These are phyloP conservation scores for Botryotinia convoluta DNA, from an alignment of 2,329 filamentous ascomycete species.

Conservation along the genomic window DNA sequence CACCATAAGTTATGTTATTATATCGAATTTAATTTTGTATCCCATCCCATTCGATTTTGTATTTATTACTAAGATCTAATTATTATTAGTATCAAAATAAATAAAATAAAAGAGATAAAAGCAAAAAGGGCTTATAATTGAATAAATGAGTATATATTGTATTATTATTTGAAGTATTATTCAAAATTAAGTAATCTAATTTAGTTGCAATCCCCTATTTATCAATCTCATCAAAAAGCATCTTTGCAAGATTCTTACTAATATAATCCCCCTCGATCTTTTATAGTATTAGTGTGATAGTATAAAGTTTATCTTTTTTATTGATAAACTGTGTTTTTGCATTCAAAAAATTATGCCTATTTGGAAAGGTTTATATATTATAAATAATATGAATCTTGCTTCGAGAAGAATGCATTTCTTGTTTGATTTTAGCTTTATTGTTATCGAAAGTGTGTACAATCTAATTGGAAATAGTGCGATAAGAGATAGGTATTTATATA, in stretches of 20 bases:
- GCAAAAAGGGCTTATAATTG: background rate
- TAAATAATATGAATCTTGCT: background rate
- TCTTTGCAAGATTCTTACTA: background rate
- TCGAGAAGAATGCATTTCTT: background rate
- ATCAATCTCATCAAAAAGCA: background rate
- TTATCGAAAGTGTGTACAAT: background rate
- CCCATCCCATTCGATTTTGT: no score
- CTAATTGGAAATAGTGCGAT: background rate
- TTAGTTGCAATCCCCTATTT: background rate
- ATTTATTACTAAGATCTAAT: no score
- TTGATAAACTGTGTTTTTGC: background rate
- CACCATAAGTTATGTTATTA: no score
- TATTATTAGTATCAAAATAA: no score
- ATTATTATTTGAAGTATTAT: background rate
- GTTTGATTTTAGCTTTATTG: background rate
- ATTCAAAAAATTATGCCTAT: background rate
- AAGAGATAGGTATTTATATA: background rate
- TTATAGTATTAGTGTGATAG: background rate
- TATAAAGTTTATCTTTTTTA: background rate
- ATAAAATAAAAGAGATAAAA: no score
- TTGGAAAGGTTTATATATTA: background rate
- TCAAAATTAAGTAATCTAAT: background rate
- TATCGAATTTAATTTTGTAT: no score
- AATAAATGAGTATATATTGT: background rate
- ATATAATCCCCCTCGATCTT: background rate